A percentile compares a stretch with the other conserved stretches of the same genome.
These are phyloP conservation scores for Boehmeria nivea DNA, from an alignment of 306 rosid species.

Conservation along the genomic window DNA sequence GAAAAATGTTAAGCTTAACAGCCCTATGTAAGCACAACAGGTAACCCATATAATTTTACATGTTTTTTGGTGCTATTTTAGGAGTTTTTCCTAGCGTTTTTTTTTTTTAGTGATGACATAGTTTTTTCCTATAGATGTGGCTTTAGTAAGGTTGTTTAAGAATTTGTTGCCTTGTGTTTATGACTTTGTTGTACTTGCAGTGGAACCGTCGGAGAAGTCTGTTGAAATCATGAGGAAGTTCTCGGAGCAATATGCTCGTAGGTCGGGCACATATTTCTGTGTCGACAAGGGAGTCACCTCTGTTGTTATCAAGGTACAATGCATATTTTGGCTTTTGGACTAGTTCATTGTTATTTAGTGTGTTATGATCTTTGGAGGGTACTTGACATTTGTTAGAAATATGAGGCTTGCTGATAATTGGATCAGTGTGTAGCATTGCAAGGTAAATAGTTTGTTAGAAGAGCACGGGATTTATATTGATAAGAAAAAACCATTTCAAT, in stretches of 20 bases:
- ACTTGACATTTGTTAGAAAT: neutral
- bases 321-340: neutral
- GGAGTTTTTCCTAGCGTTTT: neutral
- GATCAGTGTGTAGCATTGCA: neutral
- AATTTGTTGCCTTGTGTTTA: no score
- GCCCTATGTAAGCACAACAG: neutral
- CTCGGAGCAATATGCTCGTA: conserved; percentile 98
- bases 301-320: conserved; percentile 83
- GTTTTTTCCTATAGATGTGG: no score
- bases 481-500: neutral
- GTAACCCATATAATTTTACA: no score
- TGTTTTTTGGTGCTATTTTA: neutral
- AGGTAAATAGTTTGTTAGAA: neutral
- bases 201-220: conserved; percentile 85
- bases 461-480: neutral
- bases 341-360: neutral
- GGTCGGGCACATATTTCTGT: conserved; percentile 88
- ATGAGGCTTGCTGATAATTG: neutral
- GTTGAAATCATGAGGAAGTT: conserved; percentile 97
- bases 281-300: conserved; percentile 94
- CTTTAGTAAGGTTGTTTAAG: no score
- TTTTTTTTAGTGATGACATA: neutral
- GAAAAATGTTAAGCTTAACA: neutral
- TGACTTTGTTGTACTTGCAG: conserved; percentile 39
- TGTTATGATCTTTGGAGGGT: neutral